Conservation (phyloP, 768 basidiomycete species). For the Tricholoma furcatifolium region DNA sequence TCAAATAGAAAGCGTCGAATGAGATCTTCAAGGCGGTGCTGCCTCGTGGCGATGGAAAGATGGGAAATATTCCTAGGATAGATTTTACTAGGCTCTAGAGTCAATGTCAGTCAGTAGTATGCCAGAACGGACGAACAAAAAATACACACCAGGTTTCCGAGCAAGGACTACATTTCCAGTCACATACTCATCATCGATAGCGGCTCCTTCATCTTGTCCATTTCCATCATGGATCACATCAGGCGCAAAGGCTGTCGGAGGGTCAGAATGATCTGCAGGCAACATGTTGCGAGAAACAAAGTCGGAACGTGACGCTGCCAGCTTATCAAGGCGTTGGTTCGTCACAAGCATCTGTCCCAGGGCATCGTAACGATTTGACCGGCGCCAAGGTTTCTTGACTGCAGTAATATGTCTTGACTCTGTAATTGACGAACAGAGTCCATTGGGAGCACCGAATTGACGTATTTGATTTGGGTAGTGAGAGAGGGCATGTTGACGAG, state of each 20-base stretch:
- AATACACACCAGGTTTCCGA: not conserved
- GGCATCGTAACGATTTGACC: constrained; percentile 24
- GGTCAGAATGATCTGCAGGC: not conserved
- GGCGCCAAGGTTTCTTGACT: constrained; percentile 32
- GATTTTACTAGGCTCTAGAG: constrained; percentile 7
- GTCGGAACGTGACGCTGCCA: constrained; percentile 15
- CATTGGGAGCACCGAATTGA: constrained; percentile 30
- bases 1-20: constrained; percentile 16
- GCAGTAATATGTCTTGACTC: constrained; percentile 34
- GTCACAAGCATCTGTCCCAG: constrained; percentile 31
- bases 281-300: constrained; percentile 25
- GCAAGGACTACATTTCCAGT: constrained; percentile 1
- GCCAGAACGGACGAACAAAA: not conserved
- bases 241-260: not conserved
- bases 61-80: constrained; percentile 9
- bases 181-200: not conserved
- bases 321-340: constrained; percentile 29
- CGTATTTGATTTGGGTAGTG: constrained; percentile 1
- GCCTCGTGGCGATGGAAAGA: constrained; percentile 8
- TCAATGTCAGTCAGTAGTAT: not conserved
- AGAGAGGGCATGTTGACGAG: constrained; percentile 5
- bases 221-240: not conserved
- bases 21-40: constrained; percentile 12
- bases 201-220: not conserved
- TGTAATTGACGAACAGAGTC: constrained; percentile 35